phyloP scores from a whole-genome alignment of 2,329 filamentous ascomycete species.

The Aureobasidium uvarum region DNA sequence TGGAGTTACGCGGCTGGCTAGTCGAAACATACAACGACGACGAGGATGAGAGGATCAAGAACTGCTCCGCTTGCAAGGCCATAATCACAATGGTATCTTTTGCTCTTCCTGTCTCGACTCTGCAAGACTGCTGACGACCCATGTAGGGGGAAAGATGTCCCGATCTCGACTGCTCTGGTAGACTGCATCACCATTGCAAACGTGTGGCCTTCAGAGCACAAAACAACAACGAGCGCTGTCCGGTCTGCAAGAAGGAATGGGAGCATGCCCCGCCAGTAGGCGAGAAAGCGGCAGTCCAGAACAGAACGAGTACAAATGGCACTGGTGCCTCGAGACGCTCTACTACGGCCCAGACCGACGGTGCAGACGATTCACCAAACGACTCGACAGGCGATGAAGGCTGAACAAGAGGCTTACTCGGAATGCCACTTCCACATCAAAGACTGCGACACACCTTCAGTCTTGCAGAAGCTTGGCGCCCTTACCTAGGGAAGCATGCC shows the following conservation, averaged over 20 bases:
- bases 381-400: conserved; percentile 27
- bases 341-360: conserved; percentile 30
- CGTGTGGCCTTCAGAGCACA: conserved; percentile 69
- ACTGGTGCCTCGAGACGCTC: conserved; percentile 26
- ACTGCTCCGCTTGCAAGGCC: conserved; percentile 84
- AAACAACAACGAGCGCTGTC: conserved; percentile 60
- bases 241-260: conserved; percentile 55
- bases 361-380: conserved; percentile 27
- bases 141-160: conserved; percentile 68
- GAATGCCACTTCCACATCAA: background rate
- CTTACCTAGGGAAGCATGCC: background rate
- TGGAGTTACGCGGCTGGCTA: conserved; percentile 83
- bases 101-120: background rate
- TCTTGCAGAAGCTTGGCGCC: background rate
- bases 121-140: background rate
- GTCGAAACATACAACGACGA: conserved; percentile 87
- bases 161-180: conserved; percentile 63
- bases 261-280: conserved; percentile 53
- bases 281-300: conserved; percentile 46
- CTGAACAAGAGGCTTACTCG: conserved; percentile 3
- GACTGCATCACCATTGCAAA: conserved; percentile 75
- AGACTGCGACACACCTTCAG: background rate
- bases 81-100: conserved; percentile 69
- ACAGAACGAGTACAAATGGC: conserved; percentile 28
- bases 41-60: conserved; percentile 67